Evolutionary conservation across 2,329 filamentous ascomycete species (phyloP).

Genomic region (Sporothrix mexicana): DNA sequence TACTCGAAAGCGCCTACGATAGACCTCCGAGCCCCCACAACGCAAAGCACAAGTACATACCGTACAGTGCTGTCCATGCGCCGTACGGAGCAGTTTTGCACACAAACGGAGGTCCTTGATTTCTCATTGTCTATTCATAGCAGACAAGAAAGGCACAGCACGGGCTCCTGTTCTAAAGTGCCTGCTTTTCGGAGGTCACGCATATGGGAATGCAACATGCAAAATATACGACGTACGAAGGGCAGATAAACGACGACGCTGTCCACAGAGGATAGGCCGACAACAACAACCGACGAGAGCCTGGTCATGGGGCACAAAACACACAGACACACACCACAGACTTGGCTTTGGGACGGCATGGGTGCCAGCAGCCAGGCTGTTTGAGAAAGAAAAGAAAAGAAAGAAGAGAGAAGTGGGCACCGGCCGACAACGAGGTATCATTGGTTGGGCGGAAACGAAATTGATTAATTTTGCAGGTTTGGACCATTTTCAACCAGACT

Average conservation of each 20-base stretch:
- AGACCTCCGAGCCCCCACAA: not conserved
- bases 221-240: constrained; percentile 15
- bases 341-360: constrained; percentile 24
- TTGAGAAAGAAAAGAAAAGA: not conserved
- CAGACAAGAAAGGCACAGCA: not conserved
- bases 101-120: not conserved
- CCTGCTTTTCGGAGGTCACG: not conserved
- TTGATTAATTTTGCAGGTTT: constrained; percentile 21
- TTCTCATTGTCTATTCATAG: not conserved
- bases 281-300: not conserved
- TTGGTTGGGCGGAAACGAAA: constrained; percentile 21
- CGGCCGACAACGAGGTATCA: not conserved
- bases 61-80: too few relatives aligned
- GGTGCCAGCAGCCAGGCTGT: constrained; percentile 4
- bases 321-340: constrained; percentile 10
- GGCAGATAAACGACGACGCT: not conserved
- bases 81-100: too few relatives aligned
- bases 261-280: not conserved
- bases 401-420: not conserved
- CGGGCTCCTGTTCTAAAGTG: not conserved
- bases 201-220: not conserved
- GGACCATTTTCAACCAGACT: constrained; percentile 19
- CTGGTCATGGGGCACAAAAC: not conserved
- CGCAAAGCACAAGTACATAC: too few relatives aligned
- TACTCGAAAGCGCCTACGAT: not conserved